Percentiles rank a stretch among this genome's conserved stretches.
These are phyloP conservation scores for Tolypocladium endophyticum DNA, from an alignment of 2,329 filamentous ascomycete genomes.

Conservation along the genomic window DNA sequence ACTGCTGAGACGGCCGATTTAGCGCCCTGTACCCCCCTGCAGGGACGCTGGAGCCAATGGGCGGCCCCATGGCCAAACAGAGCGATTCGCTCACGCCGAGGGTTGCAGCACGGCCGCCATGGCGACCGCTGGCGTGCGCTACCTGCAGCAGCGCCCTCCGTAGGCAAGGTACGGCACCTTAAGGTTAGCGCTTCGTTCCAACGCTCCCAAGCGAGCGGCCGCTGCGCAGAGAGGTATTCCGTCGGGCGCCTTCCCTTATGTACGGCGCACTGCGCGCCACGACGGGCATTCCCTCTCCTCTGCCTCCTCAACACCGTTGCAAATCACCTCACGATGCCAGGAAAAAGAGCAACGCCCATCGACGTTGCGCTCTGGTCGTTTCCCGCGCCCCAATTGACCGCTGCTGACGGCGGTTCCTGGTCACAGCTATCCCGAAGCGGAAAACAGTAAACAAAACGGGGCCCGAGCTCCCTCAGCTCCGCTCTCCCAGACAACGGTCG, in stretches of 20 bases:
- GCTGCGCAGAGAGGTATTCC: background rate
- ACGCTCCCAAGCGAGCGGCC: background rate
- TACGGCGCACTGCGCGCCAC: background rate
- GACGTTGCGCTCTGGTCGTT: conserved; percentile 4
- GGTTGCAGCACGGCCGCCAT: conserved; percentile 3
- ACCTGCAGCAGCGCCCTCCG: background rate
- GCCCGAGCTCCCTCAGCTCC: conserved; percentile 17
- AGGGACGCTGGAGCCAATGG: background rate
- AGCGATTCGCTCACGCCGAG: background rate
- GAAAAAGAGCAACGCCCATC: conserved; percentile 6
- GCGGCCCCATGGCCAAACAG: background rate
- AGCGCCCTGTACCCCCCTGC: background rate
- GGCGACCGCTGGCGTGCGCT: conserved; percentile 5
- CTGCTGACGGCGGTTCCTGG: conserved; percentile 7
- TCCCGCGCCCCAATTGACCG: conserved; percentile 4
- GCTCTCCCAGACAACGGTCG: conserved; percentile 25
- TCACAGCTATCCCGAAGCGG: conserved; percentile 25
- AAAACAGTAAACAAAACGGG: conserved; percentile 30
- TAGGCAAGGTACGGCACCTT: no score
- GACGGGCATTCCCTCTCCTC: background rate
- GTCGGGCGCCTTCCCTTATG: background rate
- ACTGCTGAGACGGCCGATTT: background rate
- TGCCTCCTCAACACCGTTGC: conserved; percentile 6
- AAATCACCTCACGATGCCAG: conserved; percentile 11
- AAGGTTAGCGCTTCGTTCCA: background rate